These are phyloP conservation scores for Candida easanensis DNA, from an alignment of 805 yeast species.

Conservation along the genomic window DNA sequence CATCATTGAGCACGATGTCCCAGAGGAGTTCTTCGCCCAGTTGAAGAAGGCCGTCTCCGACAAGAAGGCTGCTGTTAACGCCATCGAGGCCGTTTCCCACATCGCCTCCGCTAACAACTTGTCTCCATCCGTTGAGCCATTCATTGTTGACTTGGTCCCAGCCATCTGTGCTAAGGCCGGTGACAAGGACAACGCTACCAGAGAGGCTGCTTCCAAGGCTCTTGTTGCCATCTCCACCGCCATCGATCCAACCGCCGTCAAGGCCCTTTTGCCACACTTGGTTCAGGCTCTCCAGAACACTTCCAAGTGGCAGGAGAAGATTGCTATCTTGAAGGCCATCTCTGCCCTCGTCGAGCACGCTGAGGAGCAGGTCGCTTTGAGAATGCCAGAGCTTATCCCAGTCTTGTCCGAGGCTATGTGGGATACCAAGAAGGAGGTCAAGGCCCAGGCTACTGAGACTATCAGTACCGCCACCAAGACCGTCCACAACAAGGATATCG, in stretches of 20 bases:
- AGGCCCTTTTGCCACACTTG: slow-evolving; percentile 82
- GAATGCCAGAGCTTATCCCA: slow-evolving; percentile 99
- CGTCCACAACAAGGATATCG: slow-evolving; percentile 99
- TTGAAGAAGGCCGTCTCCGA: slow-evolving; percentile 71
- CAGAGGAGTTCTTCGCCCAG: slow-evolving; percentile 79
- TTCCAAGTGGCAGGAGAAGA: slow-evolving; percentile 98
- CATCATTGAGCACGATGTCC: slow-evolving; percentile 98
- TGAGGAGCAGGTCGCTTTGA: slow-evolving; percentile 91
- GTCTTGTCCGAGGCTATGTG: slow-evolving; percentile 99
- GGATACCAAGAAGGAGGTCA: slow-evolving; percentile 99
- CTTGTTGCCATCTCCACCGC: slow-evolving; percentile 74
- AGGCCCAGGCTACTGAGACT: slow-evolving; percentile 93
- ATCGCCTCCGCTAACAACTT: slow-evolving; percentile 78
- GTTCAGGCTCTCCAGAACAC: slow-evolving; percentile 63
- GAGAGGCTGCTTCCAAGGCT: slow-evolving; percentile 73
- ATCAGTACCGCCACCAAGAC: slow-evolving; percentile 96
- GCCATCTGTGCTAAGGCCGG: slow-evolving; percentile 77
- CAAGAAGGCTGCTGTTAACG: slow-evolving; percentile 82
- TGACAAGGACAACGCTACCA: slow-evolving; percentile 81
- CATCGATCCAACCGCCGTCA: slow-evolving; percentile 90
- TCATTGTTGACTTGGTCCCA: slow-evolving; percentile 72
- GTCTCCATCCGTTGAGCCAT: slow-evolving; percentile 95
- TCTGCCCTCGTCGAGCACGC: slow-evolving; percentile 90
- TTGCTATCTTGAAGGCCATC: slow-evolving; percentile 81
- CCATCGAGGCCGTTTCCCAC: slow-evolving; percentile 79